Evolutionary conservation across 371 early-diverging fungal genomes (phyloP).

Genomic region (Haplosporangium sp.): DNA sequence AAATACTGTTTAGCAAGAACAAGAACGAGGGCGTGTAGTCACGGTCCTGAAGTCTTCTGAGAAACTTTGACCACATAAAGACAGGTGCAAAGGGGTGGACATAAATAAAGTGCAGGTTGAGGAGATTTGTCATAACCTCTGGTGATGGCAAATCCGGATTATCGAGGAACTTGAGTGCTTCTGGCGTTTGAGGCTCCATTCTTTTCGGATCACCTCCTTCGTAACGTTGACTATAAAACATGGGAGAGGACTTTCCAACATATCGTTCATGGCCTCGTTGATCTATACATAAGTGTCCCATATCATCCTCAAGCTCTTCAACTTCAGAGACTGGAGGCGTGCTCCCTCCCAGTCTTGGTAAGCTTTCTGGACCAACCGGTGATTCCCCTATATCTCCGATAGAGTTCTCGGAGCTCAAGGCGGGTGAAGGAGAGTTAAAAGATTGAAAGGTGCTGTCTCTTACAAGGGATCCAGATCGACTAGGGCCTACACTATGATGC

Average conservation of each 20-base stretch:
- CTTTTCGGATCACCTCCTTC: slow-evolving; percentile 1
- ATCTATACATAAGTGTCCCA: slow-evolving; percentile 45
- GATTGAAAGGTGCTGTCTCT: slow-evolving; percentile 35
- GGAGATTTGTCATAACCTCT: slow-evolving; percentile 47
- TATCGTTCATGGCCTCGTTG: slow-evolving; percentile 42
- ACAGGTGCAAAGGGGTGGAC: slow-evolving; percentile 71
- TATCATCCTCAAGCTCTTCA: slow-evolving; percentile 47
- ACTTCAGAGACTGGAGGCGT: slow-evolving; percentile 31
- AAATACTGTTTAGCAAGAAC: slow-evolving; percentile 60
- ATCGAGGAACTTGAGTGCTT: slow-evolving; percentile 25
- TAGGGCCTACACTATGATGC: slow-evolving; percentile 10
- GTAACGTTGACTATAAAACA: slow-evolving; percentile 35
- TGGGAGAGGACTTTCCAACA: slow-evolving; percentile 53
- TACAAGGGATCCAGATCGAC: slow-evolving; percentile 19
- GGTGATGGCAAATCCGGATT: slow-evolving; percentile 49
- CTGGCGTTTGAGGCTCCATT: slow-evolving; percentile 8
- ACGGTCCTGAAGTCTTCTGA: slow-evolving; percentile 59
- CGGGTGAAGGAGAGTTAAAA: slow-evolving; percentile 43
- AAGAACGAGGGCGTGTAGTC: slow-evolving; percentile 58
- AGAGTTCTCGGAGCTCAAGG: slow-evolving; percentile 33
- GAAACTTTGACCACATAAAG: slow-evolving; percentile 64
- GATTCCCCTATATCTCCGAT: slow-evolving; percentile 21
- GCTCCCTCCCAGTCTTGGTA: slow-evolving; percentile 13
- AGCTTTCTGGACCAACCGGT: slow-evolving; percentile 6
- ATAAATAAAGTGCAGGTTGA: slow-evolving; percentile 63